A percentile compares a stretch with the other conserved stretches of the same genome.
Evolutionary conservation across 441 rosid species (phyloP).

Genomic region (Biscutella laevigata): DNA sequence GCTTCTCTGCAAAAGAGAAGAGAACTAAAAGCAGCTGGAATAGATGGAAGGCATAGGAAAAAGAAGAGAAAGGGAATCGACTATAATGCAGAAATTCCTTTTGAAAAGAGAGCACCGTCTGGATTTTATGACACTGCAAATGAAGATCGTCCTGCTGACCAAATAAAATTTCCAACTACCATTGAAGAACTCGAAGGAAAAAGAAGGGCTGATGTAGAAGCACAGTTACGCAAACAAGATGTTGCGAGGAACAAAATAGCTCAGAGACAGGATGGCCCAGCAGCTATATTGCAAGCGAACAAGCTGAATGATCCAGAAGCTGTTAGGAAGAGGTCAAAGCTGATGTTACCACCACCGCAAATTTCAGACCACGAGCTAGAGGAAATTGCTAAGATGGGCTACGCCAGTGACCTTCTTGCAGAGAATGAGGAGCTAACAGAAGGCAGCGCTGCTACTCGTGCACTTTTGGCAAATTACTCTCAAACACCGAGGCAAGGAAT

Average conservation of each 20-base stretch:
- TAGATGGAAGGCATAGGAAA: constrained; percentile 63
- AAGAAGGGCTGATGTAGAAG: constrained; percentile 82
- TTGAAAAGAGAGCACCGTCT: constrained; percentile 92
- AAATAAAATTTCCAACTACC: constrained; percentile 75
- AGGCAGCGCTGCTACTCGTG: constrained; percentile 89
- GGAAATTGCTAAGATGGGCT: constrained; percentile 97
- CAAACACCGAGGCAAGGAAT: constrained; percentile 81
- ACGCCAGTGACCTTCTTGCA: constrained; percentile 77
- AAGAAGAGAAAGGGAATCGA: constrained; percentile 91
- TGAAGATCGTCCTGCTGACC: constrained; percentile 84
- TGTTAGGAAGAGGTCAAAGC: constrained; percentile 89
- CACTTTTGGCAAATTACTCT: constrained; percentile 86
- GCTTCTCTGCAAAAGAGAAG: constrained; percentile 96
- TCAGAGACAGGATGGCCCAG: constrained; percentile 88
- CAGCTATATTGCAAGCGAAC: constrained; percentile 90
- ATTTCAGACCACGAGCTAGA: constrained; percentile 89
- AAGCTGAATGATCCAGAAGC: constrained; percentile 92
- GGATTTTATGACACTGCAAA: constrained; percentile 84
- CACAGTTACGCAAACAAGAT: constrained; percentile 83
- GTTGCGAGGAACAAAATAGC: constrained; percentile 81
- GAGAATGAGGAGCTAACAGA: constrained; percentile 73
- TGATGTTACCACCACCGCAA: constrained; percentile 97
- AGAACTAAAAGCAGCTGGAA: constrained; percentile 97
- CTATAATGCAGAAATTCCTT: constrained; percentile 92
- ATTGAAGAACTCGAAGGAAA: constrained; percentile 93